Conservation (phyloP, 257 asterid species). For the Eucommia ulmoides region DNA sequence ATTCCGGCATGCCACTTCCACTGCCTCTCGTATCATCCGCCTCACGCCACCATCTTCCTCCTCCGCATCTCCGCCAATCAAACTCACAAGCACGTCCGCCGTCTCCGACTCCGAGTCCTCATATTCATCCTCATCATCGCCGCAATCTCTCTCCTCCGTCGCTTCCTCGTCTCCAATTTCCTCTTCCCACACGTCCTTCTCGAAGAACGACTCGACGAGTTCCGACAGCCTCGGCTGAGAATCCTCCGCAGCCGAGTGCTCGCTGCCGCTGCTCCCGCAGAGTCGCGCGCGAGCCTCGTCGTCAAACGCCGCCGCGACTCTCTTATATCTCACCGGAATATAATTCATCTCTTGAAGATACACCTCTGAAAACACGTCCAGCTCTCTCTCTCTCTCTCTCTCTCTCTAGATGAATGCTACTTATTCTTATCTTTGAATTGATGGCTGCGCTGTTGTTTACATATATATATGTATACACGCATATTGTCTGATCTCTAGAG, state of each 20-base stretch:
- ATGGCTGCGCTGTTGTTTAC: too few relatives aligned
- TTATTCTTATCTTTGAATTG: too few relatives aligned
- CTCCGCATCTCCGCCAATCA: background rate
- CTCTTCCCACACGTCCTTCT: background rate
- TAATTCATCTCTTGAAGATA: too few relatives aligned
- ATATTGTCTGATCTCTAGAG: too few relatives aligned
- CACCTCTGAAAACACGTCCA: too few relatives aligned
- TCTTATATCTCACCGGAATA: background rate
- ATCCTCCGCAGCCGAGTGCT: background rate
- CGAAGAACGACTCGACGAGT: background rate
- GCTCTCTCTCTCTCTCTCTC: too few relatives aligned
- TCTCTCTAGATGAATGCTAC: too few relatives aligned
- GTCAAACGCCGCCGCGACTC: background rate
- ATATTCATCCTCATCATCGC: too few relatives aligned
- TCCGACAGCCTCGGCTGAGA: background rate
- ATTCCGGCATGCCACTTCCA: background rate
- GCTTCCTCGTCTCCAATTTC: background rate
- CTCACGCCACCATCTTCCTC: background rate
- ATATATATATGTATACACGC: too few relatives aligned
- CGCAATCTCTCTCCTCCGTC: background rate
- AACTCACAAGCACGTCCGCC: background rate
- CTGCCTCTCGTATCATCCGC: background rate
- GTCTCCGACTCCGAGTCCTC: background rate
- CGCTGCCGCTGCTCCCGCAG: background rate
- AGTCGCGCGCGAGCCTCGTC: background rate